Evolutionary conservation across 805 yeast species (phyloP), one percentile per base, ranked within the genome.

Genomic region (Suhomyces sp.): DNA sequence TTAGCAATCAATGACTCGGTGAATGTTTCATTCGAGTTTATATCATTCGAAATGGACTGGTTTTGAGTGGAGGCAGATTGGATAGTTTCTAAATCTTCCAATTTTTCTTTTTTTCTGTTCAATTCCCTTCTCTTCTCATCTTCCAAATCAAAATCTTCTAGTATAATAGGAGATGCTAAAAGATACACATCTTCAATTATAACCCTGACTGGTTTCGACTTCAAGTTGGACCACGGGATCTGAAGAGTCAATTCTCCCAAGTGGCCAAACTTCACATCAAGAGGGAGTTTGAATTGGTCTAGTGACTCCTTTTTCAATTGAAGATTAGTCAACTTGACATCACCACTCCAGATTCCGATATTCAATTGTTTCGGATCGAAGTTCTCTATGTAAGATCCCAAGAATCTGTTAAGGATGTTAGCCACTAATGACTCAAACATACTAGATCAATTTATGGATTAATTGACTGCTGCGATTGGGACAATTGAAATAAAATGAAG

Each of bases 261-360:
- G 53, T 86, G 88, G 25, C 99, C 99, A 54, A 83, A 84, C 42
- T 77, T 76, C 10, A 95, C 91, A 56, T 90, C 86, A 23, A 93
- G 63, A 2, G 99, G 98, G 24, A 95, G 63, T 43, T 84, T 78
- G 44, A 93, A 73, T 48, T 83, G 76, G 59, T 95, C 98, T 30
- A 93, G 68, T 3, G 96, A 88, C 55, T 90, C 97, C 42, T 84
- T 83, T 61, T 86, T 88, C 40, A 93, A 68, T 38, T 81, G 74
- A 42, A 95, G 72, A 55, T 90, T 81, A 43, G 72, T 74, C 36
- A 93, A 68, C 55, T 86, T 86, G 19, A 90, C 98, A 67, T 93
- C 98, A 23, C 99, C 99, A 51, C 88, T 79, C 96, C 98, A 90
- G 21, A 93, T 88, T 4, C 98, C 98, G 36, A 93, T 90, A 50